These are phyloP conservation scores for Lasiosphaeris hirsuta DNA, from an alignment of 495 filamentous ascomycete species.

Conservation along the genomic window DNA sequence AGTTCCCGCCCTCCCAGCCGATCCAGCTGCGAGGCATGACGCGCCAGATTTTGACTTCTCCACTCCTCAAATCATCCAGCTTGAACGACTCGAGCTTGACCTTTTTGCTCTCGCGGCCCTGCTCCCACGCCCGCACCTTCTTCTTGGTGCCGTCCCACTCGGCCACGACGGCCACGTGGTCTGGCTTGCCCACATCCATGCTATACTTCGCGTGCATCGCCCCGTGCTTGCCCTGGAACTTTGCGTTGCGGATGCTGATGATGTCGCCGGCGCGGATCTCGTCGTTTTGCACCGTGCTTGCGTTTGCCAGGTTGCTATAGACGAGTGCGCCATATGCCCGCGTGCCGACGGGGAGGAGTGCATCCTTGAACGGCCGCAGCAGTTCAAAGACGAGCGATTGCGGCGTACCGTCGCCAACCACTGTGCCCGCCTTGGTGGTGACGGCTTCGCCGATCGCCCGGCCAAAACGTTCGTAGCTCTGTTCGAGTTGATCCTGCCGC, in stretches of 20 bases:
- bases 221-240: constrained; percentile 93
- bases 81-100: constrained; percentile 91
- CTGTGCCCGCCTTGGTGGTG: constrained; percentile 65
- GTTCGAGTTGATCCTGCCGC: constrained; percentile 92
- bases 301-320: constrained; percentile 92
- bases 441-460: constrained; percentile 67
- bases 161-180: constrained; percentile 93
- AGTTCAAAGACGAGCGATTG: constrained; percentile 74
- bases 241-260: constrained; percentile 87
- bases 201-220: constrained; percentile 93
- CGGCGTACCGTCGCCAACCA: constrained; percentile 80
- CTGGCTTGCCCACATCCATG: constrained; percentile 82
- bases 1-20: constrained; percentile 63
- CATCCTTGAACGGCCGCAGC: constrained; percentile 66
- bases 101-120: constrained; percentile 91
- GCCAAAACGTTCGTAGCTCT: constrained; percentile 74
- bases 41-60: constrained; percentile 97
- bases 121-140: constrained; percentile 93
- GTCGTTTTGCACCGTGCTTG: constrained; percentile 81
- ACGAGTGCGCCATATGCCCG: constrained; percentile 89
- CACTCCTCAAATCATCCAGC: constrained; percentile 84
- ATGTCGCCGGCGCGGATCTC: constrained; percentile 95
- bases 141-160: constrained; percentile 99
- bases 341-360: constrained; percentile 75
- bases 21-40: constrained; percentile 91